Conservation (phyloP, 2,329 filamentous ascomycete species). For the Orbilia quercus region DNA sequence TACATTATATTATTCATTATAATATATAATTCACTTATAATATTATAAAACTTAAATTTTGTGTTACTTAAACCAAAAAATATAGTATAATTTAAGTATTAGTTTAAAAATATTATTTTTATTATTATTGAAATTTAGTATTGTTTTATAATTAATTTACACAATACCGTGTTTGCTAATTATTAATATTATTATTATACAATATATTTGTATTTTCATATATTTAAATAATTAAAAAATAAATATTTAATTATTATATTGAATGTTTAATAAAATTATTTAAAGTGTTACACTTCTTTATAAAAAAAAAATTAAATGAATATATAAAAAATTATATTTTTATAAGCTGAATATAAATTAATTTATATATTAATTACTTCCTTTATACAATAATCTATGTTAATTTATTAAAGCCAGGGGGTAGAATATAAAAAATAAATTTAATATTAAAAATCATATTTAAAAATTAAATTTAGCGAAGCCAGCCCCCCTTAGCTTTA, state of each 20-base stretch:
- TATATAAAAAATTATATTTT: conserved; percentile 17
- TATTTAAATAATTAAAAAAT: conserved; percentile 11
- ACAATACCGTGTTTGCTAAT: conserved; percentile 9
- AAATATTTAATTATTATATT: conserved; percentile 11
- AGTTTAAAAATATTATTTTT: conserved; percentile 17
- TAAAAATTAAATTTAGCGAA: conserved; percentile 7
- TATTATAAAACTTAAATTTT: conserved; percentile 20
- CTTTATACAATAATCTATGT: conserved; percentile 15
- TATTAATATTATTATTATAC: conserved; percentile 14
- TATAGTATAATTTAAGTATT: conserved; percentile 7
- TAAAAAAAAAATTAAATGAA: conserved; percentile 9
- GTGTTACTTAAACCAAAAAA: not conserved
- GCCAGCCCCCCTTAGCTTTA: not conserved
- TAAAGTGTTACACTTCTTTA: conserved; percentile 17
- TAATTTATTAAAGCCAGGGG: conserved; percentile 17
- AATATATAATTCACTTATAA: conserved; percentile 14
- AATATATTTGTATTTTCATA: conserved; percentile 18
- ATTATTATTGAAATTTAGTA: conserved; percentile 21
- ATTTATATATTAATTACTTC: conserved; percentile 15
- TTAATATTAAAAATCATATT: conserved; percentile 27
- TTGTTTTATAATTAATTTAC: conserved; percentile 15
- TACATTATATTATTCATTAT: conserved; percentile 19
- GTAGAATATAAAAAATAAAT: conserved; percentile 22
- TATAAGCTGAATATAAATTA: conserved; percentile 16
- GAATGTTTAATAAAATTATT: conserved; percentile 19